Evolutionary conservation across 1,284 basidiomycete genomes (phyloP), one percentile per base, ranked within the genome.

Genomic region (Agroathelia rolfsii): DNA sequence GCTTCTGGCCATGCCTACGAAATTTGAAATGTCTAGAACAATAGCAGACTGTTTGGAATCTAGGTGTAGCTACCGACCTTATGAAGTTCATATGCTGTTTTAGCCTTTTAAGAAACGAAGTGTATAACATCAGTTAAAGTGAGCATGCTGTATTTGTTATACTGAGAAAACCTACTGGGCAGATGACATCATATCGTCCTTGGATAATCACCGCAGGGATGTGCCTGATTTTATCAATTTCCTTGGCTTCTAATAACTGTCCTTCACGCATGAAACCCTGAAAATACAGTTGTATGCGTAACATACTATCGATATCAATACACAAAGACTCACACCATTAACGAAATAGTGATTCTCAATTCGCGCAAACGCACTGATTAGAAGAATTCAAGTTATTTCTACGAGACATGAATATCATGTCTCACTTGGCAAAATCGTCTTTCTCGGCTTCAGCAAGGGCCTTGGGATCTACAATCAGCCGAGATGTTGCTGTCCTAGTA

Each of bases 261-360:
- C 92, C 90, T 20, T 94, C 85, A 21, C 80, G 64, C 76, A 95
- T 82, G 60, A 89, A 96, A 3, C 88, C 92, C 69, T 76, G n/a
- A n/a, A n/a, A n/a, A n/a, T n/a, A n/a, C n/a, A n/a, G n/a, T n/a
- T n/a, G n/a, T n/a, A n/a, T n/a, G n/a, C n/a, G n/a, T n/a, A n/a
- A n/a, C n/a, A n/a, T n/a, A n/a, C n/a, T n/a, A n/a, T n/a, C n/a
- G 5, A 36, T 26, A n/a, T 7, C 22, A 28, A 18, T 29, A 24
- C 14, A 18, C 32, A 27, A 28, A 28, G 4, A 50, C 64, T 31
- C 37, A 79, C 77, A 26, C 71, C 69, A 47, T 88, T 85, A 32
- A 88, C 63, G 49, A 95, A 94, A 56, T 85, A 96, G 51, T 95
- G 90, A 48, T 88, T 87, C 60, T 95, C 92, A 40, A 95, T 93